Evolutionary conservation across 75 land plant species (phyloP).

Genomic region (Cupressus sempervirens): DNA sequence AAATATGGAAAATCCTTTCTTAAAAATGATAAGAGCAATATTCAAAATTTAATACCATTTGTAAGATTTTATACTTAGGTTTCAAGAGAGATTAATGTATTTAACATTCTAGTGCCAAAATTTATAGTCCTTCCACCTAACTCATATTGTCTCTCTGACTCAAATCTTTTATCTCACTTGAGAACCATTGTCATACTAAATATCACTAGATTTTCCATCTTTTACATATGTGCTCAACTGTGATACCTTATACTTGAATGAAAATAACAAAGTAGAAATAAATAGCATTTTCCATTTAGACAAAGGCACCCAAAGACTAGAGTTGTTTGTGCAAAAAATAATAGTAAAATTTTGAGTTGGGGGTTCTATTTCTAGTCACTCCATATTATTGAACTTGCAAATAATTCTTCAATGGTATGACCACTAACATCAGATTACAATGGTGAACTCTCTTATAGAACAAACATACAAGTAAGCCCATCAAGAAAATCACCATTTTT

Average conservation of each 20-base stretch:
- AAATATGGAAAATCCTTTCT: no score
- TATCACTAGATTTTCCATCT: no score
- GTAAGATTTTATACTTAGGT: no score
- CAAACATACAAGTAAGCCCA: background rate
- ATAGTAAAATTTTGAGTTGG: conserved; percentile 85
- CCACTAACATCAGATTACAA: conserved; percentile 26
- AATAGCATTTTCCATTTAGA: conserved; percentile 86
- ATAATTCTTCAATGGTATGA: conserved; percentile 64
- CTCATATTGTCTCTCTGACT: no score
- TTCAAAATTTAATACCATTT: no score
- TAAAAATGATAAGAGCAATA: no score
- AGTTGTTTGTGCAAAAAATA: conserved; percentile 90
- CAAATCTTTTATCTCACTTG: no score
- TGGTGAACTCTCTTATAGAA: background rate
- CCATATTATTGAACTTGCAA: conserved; percentile 91
- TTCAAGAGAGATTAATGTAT: no score
- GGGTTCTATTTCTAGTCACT: conserved; percentile 75
- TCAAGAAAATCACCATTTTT: conserved; percentile 3
- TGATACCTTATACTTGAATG: conserved; percentile 63
- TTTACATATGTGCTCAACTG: conserved; percentile 60
- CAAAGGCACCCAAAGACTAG: no score
- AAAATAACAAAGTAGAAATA: conserved; percentile 84
- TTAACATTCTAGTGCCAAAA: no score
- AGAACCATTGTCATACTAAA: no score
- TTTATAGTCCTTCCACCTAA: no score